Evolutionary conservation across 306 rosid species (phyloP), one percentile per base, ranked within the genome.

Genomic region (Prunus mira): DNA sequence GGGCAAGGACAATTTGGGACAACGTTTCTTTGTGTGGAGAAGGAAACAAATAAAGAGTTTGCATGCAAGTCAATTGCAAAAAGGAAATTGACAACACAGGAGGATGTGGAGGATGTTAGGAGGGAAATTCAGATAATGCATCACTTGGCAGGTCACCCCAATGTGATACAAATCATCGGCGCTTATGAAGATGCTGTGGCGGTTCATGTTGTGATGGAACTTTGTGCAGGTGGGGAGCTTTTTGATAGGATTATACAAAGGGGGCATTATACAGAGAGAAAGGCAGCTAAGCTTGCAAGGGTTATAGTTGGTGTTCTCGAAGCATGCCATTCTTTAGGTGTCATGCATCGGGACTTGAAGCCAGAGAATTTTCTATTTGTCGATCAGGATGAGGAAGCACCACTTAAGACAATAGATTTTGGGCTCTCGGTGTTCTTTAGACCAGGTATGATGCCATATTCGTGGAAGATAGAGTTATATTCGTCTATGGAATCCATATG

Each of bases 61-160:
- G 97, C 99, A 9, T 95, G 99, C 78, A 95, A 95, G 75, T 82
- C 99, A 0, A 95, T 95, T 56, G 90, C 93, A 7, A 95, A 92
- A 89, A 82, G 97, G 79, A 95, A 89, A 67, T 58, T 95, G 86
- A 86, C 91, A 19, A 86, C 91, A 3, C 85, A 88, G n/a, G 99
- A 90, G 73, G 99, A 95, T 73, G 93, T 95, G 50, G 96, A 95
- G 54, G 99, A 95, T 80, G 93, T 95, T 8, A 81, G 96, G 69
- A 90, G 97, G 86, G 99, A 95, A 85, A 95, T 95, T 82, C 92
- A 82, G 87, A 92, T 95, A 80, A 92, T 95, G 99, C 99, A 95
- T 69, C 99, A 92, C 71, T 76, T 95, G 79, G 93, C 90, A 2
- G 99, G 97, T 5, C 97, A 95, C 73, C 97, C 97, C 2, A 89